phyloP scores from a whole-genome alignment of 768 basidiomycete genomes.

The Boletus tylopilopsis region DNA sequence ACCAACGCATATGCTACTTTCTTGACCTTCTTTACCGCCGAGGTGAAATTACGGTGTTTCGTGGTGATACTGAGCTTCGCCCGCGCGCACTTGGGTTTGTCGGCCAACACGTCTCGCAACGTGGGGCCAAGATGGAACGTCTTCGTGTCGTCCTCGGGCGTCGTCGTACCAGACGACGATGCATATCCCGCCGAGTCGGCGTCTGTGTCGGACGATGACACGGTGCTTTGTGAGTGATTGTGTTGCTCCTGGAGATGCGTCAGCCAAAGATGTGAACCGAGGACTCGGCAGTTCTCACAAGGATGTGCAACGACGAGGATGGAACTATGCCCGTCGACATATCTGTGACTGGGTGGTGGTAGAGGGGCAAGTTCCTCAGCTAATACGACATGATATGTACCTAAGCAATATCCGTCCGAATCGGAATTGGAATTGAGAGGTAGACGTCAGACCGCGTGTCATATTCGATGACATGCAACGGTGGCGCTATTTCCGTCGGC shows the following conservation, averaged over 20 bases:
- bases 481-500: not conserved
- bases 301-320: not conserved
- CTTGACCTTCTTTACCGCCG: slow-evolving; percentile 23
- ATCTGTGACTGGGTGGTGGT: not conserved
- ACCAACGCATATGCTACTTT: slow-evolving; percentile 15
- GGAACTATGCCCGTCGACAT: not conserved
- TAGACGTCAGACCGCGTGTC: not conserved
- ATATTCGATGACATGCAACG: not conserved
- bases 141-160: slow-evolving; percentile 28
- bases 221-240: slow-evolving; percentile 5
- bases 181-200: slow-evolving; percentile 16
- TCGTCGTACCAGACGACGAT: slow-evolving; percentile 31
- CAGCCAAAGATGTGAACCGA: not conserved
- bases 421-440: slow-evolving; percentile 1
- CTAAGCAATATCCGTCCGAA: not conserved
- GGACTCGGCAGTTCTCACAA: not conserved
- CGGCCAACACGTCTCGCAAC: slow-evolving; percentile 2
- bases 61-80: slow-evolving; percentile 9
- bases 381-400: not conserved
- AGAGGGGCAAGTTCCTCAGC: not conserved
- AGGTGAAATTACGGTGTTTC: slow-evolving; percentile 14
- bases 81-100: not conserved
- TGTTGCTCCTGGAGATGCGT: not conserved
- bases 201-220: slow-evolving; percentile 23
- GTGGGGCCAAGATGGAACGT: slow-evolving; percentile 19